phyloP scores from a whole-genome alignment of 331 rosid genomes.

The Quercus lobata region DNA sequence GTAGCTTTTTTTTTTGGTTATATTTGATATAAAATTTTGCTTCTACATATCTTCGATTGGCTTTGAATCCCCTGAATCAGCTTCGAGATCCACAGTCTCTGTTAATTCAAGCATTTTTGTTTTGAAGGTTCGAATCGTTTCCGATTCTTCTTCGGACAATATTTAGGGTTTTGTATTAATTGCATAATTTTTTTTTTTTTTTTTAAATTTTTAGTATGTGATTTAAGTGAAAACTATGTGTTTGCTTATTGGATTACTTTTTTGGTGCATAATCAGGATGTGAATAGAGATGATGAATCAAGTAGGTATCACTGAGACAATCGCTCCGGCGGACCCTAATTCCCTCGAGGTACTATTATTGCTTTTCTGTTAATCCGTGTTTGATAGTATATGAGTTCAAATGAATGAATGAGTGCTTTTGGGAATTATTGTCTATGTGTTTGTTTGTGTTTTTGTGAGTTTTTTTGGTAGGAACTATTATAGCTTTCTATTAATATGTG shows the following conservation, averaged over 20 bases:
- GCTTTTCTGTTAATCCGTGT: background rate
- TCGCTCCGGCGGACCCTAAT: conserved; percentile 52
- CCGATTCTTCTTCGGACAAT: conserved; percentile 9
- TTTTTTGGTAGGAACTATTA: conserved; percentile 38
- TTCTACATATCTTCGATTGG: conserved; percentile 18
- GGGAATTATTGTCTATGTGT: background rate
- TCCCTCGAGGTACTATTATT: conserved; percentile 56
- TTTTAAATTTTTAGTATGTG: background rate
- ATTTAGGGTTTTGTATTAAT: conserved; percentile 56
- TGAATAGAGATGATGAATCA: conserved; percentile 59
- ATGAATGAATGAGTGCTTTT: background rate
- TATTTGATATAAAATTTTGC: background rate
- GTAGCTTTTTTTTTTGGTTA: background rate
- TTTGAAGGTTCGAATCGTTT: conserved; percentile 41
- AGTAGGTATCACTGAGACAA: conserved; percentile 74
- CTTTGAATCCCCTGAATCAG: conserved; percentile 18
- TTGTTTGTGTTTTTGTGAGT: too few relatives aligned
- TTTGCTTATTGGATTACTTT: background rate
- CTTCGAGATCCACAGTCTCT: background rate
- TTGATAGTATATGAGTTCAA: background rate
- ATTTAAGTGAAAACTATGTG: background rate
- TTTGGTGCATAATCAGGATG: conserved; percentile 38
- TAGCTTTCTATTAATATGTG: background rate
- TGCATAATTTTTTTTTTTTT: background rate
- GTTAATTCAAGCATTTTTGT: conserved; percentile 3